Conservation (phyloP, 306 rosid species). For the Sindora glabra region DNA sequence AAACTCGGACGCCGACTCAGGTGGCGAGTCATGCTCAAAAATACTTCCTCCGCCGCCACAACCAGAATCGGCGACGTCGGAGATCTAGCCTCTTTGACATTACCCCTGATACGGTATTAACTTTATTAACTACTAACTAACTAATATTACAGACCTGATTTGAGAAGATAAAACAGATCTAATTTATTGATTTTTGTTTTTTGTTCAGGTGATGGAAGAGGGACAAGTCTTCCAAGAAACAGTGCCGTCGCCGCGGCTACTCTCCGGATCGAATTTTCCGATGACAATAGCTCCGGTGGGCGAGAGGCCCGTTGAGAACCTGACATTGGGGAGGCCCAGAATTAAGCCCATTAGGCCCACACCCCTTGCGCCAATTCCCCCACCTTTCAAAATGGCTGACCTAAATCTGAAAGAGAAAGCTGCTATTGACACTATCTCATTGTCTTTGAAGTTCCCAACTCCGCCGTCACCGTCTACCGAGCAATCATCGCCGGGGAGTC, state of each 20-base stretch:
- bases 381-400: conserved; percentile 59
- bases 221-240: too few relatives aligned
- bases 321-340: neutral
- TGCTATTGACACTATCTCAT: conserved; percentile 24
- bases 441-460: conserved; percentile 47
- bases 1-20: conserved; percentile 89
- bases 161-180: too few relatives aligned
- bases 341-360: conserved; percentile 57
- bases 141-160: too few relatives aligned
- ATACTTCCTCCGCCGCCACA: conserved; percentile 76
- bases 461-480: conserved; percentile 17
- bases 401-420: conserved; percentile 47
- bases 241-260: neutral
- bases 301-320: conserved; percentile 11
- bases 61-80: conserved; percentile 71
- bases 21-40: conserved; percentile 97
- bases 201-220: conserved; percentile 45
- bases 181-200: too few relatives aligned
- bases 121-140: too few relatives aligned
- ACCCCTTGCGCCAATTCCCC: conserved; percentile 49
- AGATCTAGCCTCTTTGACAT: conserved; percentile 94
- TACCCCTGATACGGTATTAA: conserved; percentile 56
- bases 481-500: conserved; percentile 26
- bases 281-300: conserved; percentile 24
- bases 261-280: conserved; percentile 35